Evolutionary conservation across 768 basidiomycete genomes (phyloP).

Genomic region (Kwoniella dejecticola): DNA sequence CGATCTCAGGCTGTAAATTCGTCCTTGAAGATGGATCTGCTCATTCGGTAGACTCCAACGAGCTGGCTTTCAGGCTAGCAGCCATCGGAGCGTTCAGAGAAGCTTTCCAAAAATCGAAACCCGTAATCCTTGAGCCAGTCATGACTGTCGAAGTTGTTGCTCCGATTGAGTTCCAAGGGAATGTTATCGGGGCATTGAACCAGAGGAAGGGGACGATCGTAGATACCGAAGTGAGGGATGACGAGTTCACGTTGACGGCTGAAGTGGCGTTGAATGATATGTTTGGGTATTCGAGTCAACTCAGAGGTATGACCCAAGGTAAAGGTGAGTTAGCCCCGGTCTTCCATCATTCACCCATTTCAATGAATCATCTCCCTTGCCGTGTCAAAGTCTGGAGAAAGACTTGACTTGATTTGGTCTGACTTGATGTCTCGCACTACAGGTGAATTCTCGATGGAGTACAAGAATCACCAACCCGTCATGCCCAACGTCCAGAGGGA

Average conservation of each 20-base stretch:
- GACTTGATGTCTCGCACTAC: too few relatives aligned
- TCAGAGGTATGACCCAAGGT: conserved; percentile 92
- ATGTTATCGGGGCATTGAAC: conserved; percentile 92
- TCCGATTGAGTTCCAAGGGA: conserved; percentile 89
- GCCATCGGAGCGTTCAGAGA: conserved; percentile 92
- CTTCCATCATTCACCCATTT: too few relatives aligned
- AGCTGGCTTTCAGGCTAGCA: conserved; percentile 88
- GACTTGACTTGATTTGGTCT: too few relatives aligned
- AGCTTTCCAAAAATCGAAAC: conserved; percentile 71
- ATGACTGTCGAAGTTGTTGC: conserved; percentile 98
- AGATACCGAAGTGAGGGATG: conserved; percentile 94
- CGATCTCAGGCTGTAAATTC: conserved; percentile 79
- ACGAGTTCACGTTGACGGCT: conserved; percentile 88
- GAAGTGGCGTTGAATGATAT: conserved; percentile 96
- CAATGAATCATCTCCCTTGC: too few relatives aligned
- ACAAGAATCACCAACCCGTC: conserved; percentile 80
- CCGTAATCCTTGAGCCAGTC: conserved; percentile 92
- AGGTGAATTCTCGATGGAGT: conserved; percentile 62
- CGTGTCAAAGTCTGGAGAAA: too few relatives aligned
- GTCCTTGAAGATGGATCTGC: conserved; percentile 87
- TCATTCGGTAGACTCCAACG: conserved; percentile 94
- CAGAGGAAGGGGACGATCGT: conserved; percentile 88
- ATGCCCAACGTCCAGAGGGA: conserved; percentile 84
- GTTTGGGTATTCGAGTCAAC: conserved; percentile 94
- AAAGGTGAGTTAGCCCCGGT: conserved; percentile 88